These are phyloP conservation scores for Euphorbia corollata DNA, from an alignment of 441 rosid genomes.

Conservation along the genomic window DNA sequence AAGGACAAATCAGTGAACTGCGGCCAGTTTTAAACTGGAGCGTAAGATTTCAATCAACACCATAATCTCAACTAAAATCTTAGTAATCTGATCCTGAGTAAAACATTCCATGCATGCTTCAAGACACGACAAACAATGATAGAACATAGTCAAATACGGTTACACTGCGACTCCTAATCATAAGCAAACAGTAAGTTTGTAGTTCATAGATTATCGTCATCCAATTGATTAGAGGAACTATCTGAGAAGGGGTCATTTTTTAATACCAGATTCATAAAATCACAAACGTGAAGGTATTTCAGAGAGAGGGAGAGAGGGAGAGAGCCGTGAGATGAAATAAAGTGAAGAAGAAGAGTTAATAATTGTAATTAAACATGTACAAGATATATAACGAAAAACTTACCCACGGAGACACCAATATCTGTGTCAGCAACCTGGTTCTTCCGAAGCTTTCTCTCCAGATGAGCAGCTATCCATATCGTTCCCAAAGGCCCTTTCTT, in stretches of 20 bases:
- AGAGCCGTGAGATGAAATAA: too few species aligned
- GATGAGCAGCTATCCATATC: constrained; percentile 99
- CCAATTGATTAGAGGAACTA: background rate
- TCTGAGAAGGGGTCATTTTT: background rate
- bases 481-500: constrained; percentile 99
- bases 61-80: background rate
- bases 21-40: background rate
- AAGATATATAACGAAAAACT: constrained; percentile 20
- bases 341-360: background rate
- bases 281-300: background rate
- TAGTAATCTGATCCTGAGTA: background rate
- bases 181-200: background rate
- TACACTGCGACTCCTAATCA: background rate
- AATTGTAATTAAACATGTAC: background rate
- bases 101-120: background rate
- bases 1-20: background rate
- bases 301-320: background rate
- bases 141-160: background rate
- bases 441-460: constrained; percentile 99
- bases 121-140: background rate
- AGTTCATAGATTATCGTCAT: background rate
- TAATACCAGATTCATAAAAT: background rate
- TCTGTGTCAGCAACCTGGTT: constrained; percentile 99
- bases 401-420: constrained; percentile 96
- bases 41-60: background rate